Evolutionary conservation across 2,329 filamentous ascomycete species (phyloP), one percentile per base, ranked within the genome.

Genomic region (Clarireedia hainanense): DNA sequence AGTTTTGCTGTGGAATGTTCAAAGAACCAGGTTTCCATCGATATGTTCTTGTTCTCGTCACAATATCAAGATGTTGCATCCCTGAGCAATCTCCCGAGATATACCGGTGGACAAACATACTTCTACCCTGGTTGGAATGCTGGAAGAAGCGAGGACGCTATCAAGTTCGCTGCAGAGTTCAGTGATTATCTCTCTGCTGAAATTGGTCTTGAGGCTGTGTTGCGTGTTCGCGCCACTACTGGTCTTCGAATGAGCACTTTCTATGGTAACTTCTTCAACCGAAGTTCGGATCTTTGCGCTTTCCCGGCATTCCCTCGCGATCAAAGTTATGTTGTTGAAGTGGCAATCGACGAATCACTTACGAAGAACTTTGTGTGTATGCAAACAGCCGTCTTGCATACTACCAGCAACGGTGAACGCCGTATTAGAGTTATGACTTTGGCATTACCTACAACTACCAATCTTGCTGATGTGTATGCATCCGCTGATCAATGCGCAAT

Each of bases 221-320:
- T 99, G 55, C 88, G 94, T 69, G 94, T 99, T 40, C 86, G 94
- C 63, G 94, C 94, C 17, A 96, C 91, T 2, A 97, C 91, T 24
- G 94, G 94, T 52, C 75, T 99, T 57, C 85, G 94, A 53, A 97
- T 97, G 88, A 96, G 86, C 75, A 91, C 92, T 2, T 99, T 99
- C 74, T 99, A 97, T 72, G 94, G 94, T 64, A 99, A 99, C 76
- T 99, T 99, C 74, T 99, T 99, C 80, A 99, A 97, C 76, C 83
- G 94, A 64, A 96, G 90, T 70, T 96, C 91, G 15, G 94, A 99
- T 74, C 83, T 99, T 34, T 97, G 94, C 71, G 94, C 94, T 12
- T 99, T 99, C 79, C 94, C 94, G 1, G 91, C 94, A 0, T 97
- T 99, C 77, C 94, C 94, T 34, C 86, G 94, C 69, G 94, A 99